Evolutionary conservation across 805 yeast genomes (phyloP), one percentile per base, ranked within the genome.

Genomic region (Lipomyces orientalis): DNA sequence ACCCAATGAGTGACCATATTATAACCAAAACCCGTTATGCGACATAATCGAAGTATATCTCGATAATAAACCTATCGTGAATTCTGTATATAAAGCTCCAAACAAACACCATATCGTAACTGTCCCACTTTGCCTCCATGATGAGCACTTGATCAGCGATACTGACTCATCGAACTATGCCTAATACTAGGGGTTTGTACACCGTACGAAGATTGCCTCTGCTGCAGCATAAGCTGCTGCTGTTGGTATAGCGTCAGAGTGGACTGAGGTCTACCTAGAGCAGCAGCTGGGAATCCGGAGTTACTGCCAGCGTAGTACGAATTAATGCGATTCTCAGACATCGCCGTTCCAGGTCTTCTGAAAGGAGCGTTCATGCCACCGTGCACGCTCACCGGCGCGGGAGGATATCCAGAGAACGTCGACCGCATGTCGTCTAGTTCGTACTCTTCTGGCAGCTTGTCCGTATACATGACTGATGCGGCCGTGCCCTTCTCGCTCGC

Each of bases 361-460:
- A 16, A 1, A 52, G n/a, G 29, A 34, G 49, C 3, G 34, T 58
- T 62, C 25, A 64, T n/a, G 19, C 64, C 64, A 39, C 64, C 61
- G 46, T 65, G 52, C 37, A 58, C 49, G 16, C 64, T 54, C 60
- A 52, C 49, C 12, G 66, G 61, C 54, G 60, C 52, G 19, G 58
- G 71, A 4, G 71, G 71, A 46, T 66, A 61, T 4, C 49, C 52
- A 29, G 71, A 63, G 14, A 58, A 61, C 52, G 63, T 43, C 34
- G 71, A 65, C 16, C 61, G 81, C 81, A 67, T 75, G 73, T 39
- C 80, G 67, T 34, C 73, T 74, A 65, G 78, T 80, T 72, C 77
- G 77, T 12, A 77, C 76, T 60, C 83, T 70, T 64, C 79, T 78
- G 5, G 75, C 74, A 12, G 31, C 7, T 39, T 43, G 35, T 64